phyloP scores from a whole-genome alignment of 371 early-diverging fungal species.

The Apophysomyces elegans region DNA sequence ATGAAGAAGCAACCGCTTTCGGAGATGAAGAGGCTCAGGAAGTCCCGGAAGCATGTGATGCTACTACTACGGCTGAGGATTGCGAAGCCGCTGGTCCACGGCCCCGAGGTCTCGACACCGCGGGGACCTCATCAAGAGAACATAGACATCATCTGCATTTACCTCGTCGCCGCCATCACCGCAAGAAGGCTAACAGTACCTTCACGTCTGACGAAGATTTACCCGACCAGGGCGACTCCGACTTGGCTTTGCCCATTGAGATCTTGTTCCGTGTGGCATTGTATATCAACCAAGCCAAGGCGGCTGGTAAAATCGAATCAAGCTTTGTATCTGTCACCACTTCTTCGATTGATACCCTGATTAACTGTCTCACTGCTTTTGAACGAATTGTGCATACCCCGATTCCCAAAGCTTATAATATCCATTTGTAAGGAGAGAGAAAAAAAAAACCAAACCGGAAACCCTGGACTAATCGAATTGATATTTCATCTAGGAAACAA shows the following conservation, averaged over 20 bases:
- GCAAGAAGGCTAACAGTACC: slow-evolving; percentile 1
- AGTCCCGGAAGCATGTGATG: slow-evolving; percentile 6
- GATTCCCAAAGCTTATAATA: slow-evolving; percentile 79
- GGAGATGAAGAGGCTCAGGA: slow-evolving; percentile 19
- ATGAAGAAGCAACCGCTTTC: background rate
- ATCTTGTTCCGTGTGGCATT: slow-evolving; percentile 58
- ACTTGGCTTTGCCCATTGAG: slow-evolving; percentile 62
- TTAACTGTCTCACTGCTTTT: slow-evolving; percentile 71
- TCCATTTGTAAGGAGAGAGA: slow-evolving; percentile 60
- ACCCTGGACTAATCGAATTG: no score
- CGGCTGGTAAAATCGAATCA: slow-evolving; percentile 53
- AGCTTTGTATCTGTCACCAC: slow-evolving; percentile 52
- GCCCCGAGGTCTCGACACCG: slow-evolving; percentile 9
- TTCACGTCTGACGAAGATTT: slow-evolving; percentile 45
- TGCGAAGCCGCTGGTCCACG: slow-evolving; percentile 6
- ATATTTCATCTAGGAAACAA: slow-evolving; percentile 57
- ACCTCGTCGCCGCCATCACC: slow-evolving; percentile 18
- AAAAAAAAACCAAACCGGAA: background rate
- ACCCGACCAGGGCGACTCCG: slow-evolving; percentile 45
- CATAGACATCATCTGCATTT: background rate
- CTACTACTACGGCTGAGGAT: background rate
- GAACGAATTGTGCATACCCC: slow-evolving; percentile 80
- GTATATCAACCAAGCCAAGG: slow-evolving; percentile 54
- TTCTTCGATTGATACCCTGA: slow-evolving; percentile 48
- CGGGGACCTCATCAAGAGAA: background rate